These are phyloP conservation scores for Claviceps citrina DNA, from an alignment of 2,329 filamentous ascomycete species.

Conservation along the genomic window DNA sequence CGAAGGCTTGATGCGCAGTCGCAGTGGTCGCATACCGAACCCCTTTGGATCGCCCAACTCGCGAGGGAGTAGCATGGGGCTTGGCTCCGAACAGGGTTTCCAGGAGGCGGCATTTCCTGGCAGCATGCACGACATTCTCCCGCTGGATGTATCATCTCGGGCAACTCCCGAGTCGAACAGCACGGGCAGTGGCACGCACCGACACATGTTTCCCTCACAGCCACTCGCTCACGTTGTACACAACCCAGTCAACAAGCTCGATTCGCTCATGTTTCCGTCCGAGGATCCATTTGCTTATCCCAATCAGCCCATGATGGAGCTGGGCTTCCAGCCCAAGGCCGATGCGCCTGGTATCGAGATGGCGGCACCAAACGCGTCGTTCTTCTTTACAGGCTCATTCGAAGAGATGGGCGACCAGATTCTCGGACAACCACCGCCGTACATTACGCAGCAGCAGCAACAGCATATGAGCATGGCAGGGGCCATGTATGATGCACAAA, in stretches of 20 bases:
- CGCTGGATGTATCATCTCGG: constrained; percentile 29
- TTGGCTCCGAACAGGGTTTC: constrained; percentile 17
- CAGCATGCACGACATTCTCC: constrained; percentile 29
- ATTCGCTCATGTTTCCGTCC: constrained; percentile 67
- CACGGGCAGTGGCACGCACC: constrained; percentile 25
- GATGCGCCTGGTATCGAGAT: constrained; percentile 18
- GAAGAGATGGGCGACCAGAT: constrained; percentile 61
- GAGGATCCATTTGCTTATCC: constrained; percentile 67
- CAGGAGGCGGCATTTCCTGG: constrained; percentile 22
- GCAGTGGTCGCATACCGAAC: constrained; percentile 12
- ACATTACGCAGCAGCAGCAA: constrained; percentile 42
- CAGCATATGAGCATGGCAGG: constrained; percentile 26
- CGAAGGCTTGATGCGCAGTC: constrained; percentile 19
- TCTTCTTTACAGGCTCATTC: constrained; percentile 37
- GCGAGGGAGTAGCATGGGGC: constrained; percentile 14
- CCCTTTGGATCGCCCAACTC: constrained; percentile 13
- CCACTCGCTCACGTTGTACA: constrained; percentile 17
- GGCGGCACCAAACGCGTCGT: constrained; percentile 25
- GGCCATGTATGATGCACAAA: constrained; percentile 29
- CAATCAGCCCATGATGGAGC: constrained; percentile 55
- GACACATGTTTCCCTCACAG: constrained; percentile 18
- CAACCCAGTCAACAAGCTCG: constrained; percentile 50
- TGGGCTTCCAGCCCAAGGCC: constrained; percentile 26
- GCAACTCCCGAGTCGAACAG: constrained; percentile 29
- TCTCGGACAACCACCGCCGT: constrained; percentile 55